phyloP scores from a whole-genome alignment of 2,329 filamentous ascomycete species.

The Talaromyces sp. region DNA sequence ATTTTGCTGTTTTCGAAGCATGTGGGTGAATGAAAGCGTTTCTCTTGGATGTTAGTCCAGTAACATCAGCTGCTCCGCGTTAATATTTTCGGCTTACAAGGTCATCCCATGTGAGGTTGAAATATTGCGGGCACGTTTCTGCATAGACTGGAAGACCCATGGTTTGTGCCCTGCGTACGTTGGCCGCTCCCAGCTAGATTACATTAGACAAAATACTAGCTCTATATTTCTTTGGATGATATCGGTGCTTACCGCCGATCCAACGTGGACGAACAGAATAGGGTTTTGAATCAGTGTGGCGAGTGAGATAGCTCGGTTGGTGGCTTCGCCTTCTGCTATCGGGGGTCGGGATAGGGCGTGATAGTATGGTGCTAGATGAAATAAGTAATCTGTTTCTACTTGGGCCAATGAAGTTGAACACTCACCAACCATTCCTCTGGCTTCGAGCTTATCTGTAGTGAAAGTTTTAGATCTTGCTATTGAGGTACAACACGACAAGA shows the following conservation, averaged over 20 bases:
- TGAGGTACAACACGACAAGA: neutral
- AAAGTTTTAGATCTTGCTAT: neutral
- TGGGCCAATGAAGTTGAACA: neutral
- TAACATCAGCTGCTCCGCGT: neutral
- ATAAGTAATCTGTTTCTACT: neutral
- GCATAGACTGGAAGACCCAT: constrained; percentile 53
- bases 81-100: constrained; percentile 26
- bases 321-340: constrained; percentile 45
- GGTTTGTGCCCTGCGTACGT: constrained; percentile 48
- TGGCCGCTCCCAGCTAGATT: neutral
- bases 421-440: neutral
- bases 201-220: neutral
- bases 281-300: constrained; percentile 51
- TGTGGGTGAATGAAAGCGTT: neutral
- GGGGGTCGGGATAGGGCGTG: constrained; percentile 43
- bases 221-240: neutral
- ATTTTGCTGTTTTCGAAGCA: constrained; percentile 50
- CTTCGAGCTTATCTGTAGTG: neutral
- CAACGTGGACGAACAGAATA: constrained; percentile 53
- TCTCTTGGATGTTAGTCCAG: neutral
- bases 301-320: constrained; percentile 50
- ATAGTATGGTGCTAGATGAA: neutral
- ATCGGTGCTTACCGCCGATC: neutral
- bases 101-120: constrained; percentile 51
- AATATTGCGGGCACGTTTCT: constrained; percentile 59